These are phyloP conservation scores for Phymatotrichopsis omnivora DNA, from an alignment of 2,329 filamentous ascomycete genomes.

Conservation along the genomic window DNA sequence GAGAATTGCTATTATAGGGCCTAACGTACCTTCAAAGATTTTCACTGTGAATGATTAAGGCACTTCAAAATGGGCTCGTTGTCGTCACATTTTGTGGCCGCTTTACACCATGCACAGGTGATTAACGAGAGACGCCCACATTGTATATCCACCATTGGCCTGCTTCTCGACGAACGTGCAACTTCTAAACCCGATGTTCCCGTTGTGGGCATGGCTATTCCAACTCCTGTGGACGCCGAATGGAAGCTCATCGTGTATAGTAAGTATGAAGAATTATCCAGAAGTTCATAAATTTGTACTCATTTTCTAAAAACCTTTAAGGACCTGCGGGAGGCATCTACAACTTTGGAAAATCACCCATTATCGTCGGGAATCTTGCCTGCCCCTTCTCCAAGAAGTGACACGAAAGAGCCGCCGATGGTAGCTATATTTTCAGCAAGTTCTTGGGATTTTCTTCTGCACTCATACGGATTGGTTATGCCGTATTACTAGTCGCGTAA, in stretches of 20 bases:
- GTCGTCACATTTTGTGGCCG: conserved; percentile 19
- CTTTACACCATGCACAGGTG: conserved; percentile 12
- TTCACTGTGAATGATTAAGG: too few species aligned
- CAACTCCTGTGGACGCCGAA: background rate
- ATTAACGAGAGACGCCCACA: conserved; percentile 14
- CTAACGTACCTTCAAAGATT: too few species aligned
- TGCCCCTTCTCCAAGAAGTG: conserved; percentile 13
- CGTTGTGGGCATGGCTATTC: conserved; percentile 15
- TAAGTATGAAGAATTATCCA: too few species aligned
- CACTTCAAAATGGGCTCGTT: too few species aligned
- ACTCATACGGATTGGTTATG: conserved; percentile 46
- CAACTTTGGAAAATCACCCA: too few species aligned
- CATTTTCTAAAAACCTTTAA: too few species aligned
- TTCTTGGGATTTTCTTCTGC: conserved; percentile 49
- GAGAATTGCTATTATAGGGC: too few species aligned
- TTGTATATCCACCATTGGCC: conserved; percentile 14
- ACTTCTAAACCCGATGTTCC: conserved; percentile 5
- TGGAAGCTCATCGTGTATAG: conserved; percentile 17
- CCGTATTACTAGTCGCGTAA: conserved; percentile 48
- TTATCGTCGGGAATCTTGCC: too few species aligned
- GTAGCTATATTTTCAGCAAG: conserved; percentile 49
- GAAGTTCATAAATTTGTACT: too few species aligned
- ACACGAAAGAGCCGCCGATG: conserved; percentile 30
- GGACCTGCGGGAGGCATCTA: too few species aligned
- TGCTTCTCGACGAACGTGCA: conserved; percentile 16